Percentiles rank a stretch among this genome's conserved stretches.
phyloP scores from a whole-genome alignment of 2,329 filamentous ascomycete species.

The Dactylellina drechsleri region DNA sequence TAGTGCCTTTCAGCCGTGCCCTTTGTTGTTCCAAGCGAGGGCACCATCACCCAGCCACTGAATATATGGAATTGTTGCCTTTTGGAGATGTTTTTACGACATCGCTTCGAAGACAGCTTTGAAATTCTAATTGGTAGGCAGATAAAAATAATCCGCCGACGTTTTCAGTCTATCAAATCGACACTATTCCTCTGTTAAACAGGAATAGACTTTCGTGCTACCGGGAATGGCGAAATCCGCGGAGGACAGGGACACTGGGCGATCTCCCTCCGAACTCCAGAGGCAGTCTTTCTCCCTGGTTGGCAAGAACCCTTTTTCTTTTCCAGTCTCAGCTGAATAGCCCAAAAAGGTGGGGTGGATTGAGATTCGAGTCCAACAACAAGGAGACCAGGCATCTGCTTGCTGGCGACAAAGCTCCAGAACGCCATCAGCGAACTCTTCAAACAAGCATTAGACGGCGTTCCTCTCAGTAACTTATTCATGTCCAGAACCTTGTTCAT shows the following conservation, averaged over 20 bases:
- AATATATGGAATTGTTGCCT: slow-evolving; percentile 37
- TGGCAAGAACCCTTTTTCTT: slow-evolving; percentile 11
- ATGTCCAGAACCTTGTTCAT: slow-evolving; percentile 29
- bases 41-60: slow-evolving; percentile 47
- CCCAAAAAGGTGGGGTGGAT: slow-evolving; percentile 46
- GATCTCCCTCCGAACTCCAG: slow-evolving; percentile 12
- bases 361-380: slow-evolving; percentile 17
- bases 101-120: slow-evolving; percentile 28
- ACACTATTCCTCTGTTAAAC: slow-evolving; percentile 48
- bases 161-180: slow-evolving; percentile 16
- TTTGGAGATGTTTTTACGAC: slow-evolving; percentile 13
- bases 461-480: slow-evolving; percentile 12
- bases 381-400: slow-evolving; percentile 5
- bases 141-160: slow-evolving; percentile 45
- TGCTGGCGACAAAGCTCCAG: slow-evolving; percentile 4
- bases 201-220: slow-evolving; percentile 50
- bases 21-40: slow-evolving; percentile 41
- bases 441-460: slow-evolving; percentile 33
- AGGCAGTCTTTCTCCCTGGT: slow-evolving; percentile 21
- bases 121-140: background rate
- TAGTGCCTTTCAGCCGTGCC: slow-evolving; percentile 53
- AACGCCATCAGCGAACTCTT: background rate
- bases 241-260: slow-evolving; percentile 24
- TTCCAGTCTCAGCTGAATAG: slow-evolving; percentile 25
- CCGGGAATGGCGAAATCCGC: slow-evolving; percentile 44